Percentiles rank a stretch among this genome's conserved stretches.
Conservation (phyloP, 805 yeast genomes). For the Scheffersomyces amazonensis region DNA sequence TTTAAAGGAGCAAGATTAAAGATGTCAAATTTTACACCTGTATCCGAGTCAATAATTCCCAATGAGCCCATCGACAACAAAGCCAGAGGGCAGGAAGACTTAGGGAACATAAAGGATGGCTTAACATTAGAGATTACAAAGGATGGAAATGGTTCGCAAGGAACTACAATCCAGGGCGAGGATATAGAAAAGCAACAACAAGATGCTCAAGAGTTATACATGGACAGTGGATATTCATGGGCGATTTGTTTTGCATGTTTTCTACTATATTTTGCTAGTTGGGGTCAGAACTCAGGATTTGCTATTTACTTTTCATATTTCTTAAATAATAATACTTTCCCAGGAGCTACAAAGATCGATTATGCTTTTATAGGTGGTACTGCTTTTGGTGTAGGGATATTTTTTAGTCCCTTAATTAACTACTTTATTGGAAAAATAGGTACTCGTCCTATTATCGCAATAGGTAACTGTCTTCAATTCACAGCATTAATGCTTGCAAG, state of each 20-base stretch:
- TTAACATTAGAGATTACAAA: background rate
- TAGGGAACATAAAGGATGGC: no score
- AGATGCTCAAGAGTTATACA: background rate
- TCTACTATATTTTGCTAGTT: constrained; percentile 54
- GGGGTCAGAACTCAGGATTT: constrained; percentile 74
- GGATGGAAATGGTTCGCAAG: background rate
- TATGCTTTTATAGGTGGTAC: constrained; percentile 70
- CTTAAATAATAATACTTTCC: constrained; percentile 46
- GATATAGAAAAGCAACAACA: constrained; percentile 1
- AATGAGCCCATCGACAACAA: no score
- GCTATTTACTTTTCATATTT: constrained; percentile 63
- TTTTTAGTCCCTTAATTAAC: constrained; percentile 50
- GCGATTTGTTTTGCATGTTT: constrained; percentile 51
- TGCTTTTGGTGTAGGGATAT: constrained; percentile 54
- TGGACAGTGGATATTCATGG: constrained; percentile 74
- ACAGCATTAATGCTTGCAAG: constrained; percentile 60
- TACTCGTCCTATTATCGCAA: constrained; percentile 31
- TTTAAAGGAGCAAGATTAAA: no score
- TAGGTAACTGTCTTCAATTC: constrained; percentile 53
- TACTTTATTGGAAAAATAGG: constrained; percentile 45
- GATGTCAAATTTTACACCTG: no score
- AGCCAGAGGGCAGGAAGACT: no score
- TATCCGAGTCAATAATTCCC: no score
- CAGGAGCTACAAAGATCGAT: constrained; percentile 55
- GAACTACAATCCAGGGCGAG: background rate